These are phyloP conservation scores for Paraglomus brasilianum DNA, from an alignment of 192 early-diverging fungal species.

Conservation along the genomic window DNA sequence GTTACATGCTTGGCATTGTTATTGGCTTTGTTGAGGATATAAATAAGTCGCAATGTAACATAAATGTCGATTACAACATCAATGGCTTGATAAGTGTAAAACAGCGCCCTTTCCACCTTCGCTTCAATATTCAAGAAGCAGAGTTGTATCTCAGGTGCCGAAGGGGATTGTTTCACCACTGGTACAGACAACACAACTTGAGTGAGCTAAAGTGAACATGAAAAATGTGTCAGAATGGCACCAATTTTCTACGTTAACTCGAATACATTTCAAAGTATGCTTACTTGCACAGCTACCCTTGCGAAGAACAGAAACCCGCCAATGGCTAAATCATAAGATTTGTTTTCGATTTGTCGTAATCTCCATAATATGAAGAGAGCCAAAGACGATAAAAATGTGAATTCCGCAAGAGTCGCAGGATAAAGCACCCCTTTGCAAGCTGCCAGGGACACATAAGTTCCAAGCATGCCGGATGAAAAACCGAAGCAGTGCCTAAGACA, in stretches of 20 bases:
- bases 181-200: too few species aligned
- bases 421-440: not conserved
- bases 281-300: not conserved
- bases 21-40: not conserved
- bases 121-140: too few species aligned
- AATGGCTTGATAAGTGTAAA: not conserved
- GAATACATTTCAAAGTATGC: too few species aligned
- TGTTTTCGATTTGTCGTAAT: conserved; percentile 13
- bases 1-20: not conserved
- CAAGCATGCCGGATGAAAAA: too few species aligned
- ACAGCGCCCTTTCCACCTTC: too few species aligned
- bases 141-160: too few species aligned
- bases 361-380: conserved; percentile 20
- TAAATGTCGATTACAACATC: conserved; percentile 10
- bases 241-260: too few species aligned
- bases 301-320: not conserved
- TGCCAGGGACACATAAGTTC: not conserved
- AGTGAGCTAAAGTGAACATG: too few species aligned
- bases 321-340: not conserved
- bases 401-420: not conserved
- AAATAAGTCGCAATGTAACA: not conserved
- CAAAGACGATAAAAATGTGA: not conserved
- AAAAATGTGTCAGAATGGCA: too few species aligned
- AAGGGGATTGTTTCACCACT: too few species aligned
- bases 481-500: not conserved